Percentiles rank a stretch among this genome's conserved stretches.
phyloP scores from a whole-genome alignment of 2,329 filamentous ascomycete genomes.

The Exophiala mesophila region DNA sequence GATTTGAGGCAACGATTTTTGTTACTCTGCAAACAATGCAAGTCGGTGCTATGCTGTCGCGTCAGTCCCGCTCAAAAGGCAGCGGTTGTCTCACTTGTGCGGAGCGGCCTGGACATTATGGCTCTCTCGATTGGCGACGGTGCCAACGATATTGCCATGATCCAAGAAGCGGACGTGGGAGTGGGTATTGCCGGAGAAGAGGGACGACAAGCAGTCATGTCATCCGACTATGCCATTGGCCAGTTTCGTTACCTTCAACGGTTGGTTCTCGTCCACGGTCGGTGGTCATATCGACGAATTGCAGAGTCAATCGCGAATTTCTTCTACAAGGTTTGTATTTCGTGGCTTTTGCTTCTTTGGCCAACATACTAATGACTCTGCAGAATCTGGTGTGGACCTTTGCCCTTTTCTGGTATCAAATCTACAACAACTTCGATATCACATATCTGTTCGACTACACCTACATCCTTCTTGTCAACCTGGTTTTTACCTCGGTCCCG shows the following conservation, averaged over 20 bases:
- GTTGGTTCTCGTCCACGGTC: slow-evolving; percentile 81
- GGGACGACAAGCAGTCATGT: slow-evolving; percentile 91
- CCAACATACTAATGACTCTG: slow-evolving; percentile 27
- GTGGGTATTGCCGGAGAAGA: slow-evolving; percentile 92
- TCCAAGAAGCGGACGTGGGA: slow-evolving; percentile 94
- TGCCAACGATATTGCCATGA: slow-evolving; percentile 96
- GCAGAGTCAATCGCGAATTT: slow-evolving; percentile 96
- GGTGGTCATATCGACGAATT: slow-evolving; percentile 93
- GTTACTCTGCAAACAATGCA: slow-evolving; percentile 93
- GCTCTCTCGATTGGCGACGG: slow-evolving; percentile 90
- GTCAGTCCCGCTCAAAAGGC: slow-evolving; percentile 97
- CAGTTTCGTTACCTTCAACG: slow-evolving; percentile 87
- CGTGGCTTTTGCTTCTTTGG: not conserved
- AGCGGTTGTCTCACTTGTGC: slow-evolving; percentile 93
- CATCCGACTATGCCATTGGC: slow-evolving; percentile 89
- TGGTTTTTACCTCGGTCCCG: slow-evolving; percentile 92
- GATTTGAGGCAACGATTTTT: slow-evolving; percentile 85
- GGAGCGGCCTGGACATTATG: slow-evolving; percentile 91
- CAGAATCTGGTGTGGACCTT: slow-evolving; percentile 97
- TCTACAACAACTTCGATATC: slow-evolving; percentile 92
- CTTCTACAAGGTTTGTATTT: slow-evolving; percentile 77
- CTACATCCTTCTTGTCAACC: slow-evolving; percentile 93
- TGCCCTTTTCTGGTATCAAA: slow-evolving; percentile 94
- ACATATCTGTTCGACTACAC: slow-evolving; percentile 97
- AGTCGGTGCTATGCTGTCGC: slow-evolving; percentile 92